phyloP scores from a whole-genome alignment of 2,329 filamentous ascomycete genomes.

The Fusarium phyllophilum region DNA sequence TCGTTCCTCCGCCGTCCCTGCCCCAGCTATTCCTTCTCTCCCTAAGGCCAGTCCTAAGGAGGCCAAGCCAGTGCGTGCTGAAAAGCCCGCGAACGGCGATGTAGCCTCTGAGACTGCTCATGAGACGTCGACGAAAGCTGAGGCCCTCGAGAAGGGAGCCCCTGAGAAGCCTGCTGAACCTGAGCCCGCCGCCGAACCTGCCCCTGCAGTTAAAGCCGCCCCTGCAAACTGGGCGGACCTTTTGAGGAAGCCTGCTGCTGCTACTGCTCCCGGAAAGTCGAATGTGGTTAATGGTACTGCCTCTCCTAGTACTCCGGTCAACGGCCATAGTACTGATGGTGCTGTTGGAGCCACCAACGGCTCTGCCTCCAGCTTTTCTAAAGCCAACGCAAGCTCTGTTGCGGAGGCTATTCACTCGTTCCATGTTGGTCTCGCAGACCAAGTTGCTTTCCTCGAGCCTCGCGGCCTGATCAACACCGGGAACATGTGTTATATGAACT shows the following conservation, averaged over 20 bases:
- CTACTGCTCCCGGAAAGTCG: constrained; percentile 24
- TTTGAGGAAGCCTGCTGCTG: constrained; percentile 47
- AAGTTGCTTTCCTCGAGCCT: constrained; percentile 87
- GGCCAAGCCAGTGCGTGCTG: constrained; percentile 40
- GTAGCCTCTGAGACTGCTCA: constrained; percentile 20
- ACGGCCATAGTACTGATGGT: constrained; percentile 39
- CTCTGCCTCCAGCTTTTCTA: constrained; percentile 52
- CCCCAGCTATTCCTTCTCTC: constrained; percentile 59
- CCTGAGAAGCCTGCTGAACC: constrained; percentile 42
- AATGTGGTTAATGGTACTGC: constrained; percentile 44
- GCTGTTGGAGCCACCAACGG: constrained; percentile 29
- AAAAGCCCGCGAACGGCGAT: constrained; percentile 40
- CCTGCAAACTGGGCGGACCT: constrained; percentile 56
- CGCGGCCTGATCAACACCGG: constrained; percentile 95
- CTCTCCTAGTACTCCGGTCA: constrained; percentile 29
- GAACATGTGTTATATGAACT: constrained; percentile 99
- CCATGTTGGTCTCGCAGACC: constrained; percentile 70
- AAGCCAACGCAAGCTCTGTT: constrained; percentile 67
- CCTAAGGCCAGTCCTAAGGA: constrained; percentile 53
- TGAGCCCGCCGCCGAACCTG: constrained; percentile 22
- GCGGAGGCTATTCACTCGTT: constrained; percentile 82
- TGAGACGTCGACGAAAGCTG: constrained; percentile 15
- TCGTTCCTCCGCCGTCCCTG: constrained; percentile 51
- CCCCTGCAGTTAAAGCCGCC: constrained; percentile 44
- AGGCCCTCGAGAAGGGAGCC: constrained; percentile 33